These are phyloP conservation scores for Ascobolus immersus DNA, from an alignment of 495 filamentous ascomycete species.

Conservation along the genomic window DNA sequence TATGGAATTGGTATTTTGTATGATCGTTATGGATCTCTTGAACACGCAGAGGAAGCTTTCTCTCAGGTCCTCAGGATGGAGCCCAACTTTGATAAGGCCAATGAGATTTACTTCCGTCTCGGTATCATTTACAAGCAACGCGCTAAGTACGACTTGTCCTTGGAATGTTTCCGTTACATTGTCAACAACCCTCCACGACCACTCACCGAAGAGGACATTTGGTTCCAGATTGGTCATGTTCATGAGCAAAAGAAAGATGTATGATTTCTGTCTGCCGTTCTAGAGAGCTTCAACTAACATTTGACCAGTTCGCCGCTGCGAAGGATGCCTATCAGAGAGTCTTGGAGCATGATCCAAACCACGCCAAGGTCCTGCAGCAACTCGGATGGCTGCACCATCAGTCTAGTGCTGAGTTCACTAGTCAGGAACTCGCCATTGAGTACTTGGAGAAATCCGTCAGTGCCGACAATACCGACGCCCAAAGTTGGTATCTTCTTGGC, in stretches of 20 bases:
- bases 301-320: conserved; percentile 58
- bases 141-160: conserved; percentile 70
- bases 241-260: conserved; percentile 98
- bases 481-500: conserved; percentile 95
- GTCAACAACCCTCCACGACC: conserved; percentile 78
- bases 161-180: conserved; percentile 98
- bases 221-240: conserved; percentile 98
- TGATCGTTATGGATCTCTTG: conserved; percentile 84
- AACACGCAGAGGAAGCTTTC: conserved; percentile 95
- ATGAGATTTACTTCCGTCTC: conserved; percentile 95
- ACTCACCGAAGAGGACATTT: conserved; percentile 92
- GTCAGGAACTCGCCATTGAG: conserved; percentile 88
- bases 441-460: conserved; percentile 92
- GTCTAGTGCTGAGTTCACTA: conserved; percentile 64
- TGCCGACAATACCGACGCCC: conserved; percentile 77
- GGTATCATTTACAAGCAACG: conserved; percentile 99
- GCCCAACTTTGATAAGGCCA: conserved; percentile 93
- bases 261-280: conserved; percentile 18
- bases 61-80: conserved; percentile 99
- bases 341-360: conserved; percentile 79
- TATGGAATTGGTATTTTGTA: conserved; percentile 98
- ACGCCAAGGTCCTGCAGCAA: conserved; percentile 95
- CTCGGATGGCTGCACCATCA: conserved; percentile 96
- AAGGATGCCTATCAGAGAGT: conserved; percentile 81
- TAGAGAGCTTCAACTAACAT: conserved; percentile 8